Percentiles rank a stretch among this genome's conserved stretches.
Evolutionary conservation across 1,139 yeast genomes (phyloP).

Genomic region (Yueomyces sp.): DNA sequence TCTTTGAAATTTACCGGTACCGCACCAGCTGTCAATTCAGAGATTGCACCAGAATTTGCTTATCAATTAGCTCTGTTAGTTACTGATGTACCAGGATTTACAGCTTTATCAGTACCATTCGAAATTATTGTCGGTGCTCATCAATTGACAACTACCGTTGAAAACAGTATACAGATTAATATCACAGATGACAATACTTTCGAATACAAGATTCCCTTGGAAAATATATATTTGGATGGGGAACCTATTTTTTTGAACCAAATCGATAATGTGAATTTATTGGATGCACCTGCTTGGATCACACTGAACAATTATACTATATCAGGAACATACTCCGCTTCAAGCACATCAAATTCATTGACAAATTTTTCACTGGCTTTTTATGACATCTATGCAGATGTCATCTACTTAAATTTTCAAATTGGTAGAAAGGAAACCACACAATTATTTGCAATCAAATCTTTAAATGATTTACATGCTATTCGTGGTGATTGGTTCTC

Average conservation of each 20-base stretch:
- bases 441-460: constrained; percentile 37
- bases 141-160: constrained; percentile 47
- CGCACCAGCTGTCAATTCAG: constrained; percentile 76
- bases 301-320: constrained; percentile 34
- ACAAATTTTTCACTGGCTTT: constrained; percentile 42
- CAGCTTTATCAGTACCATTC: constrained; percentile 63
- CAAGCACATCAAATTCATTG: constrained; percentile 19
- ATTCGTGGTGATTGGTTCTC: constrained; percentile 48
- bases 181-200: constrained; percentile 53
- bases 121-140: constrained; percentile 79
- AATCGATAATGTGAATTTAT: constrained; percentile 39
- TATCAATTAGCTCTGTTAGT: constrained; percentile 71
- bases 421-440: constrained; percentile 25
- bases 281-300: constrained; percentile 51
- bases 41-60: constrained; percentile 72
- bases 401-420: constrained; percentile 45
- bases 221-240: constrained; percentile 50
- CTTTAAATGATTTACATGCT: constrained; percentile 50
- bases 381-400: constrained; percentile 51
- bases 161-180: constrained; percentile 39
- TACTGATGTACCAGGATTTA: constrained; percentile 61
- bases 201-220: constrained; percentile 46
- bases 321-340: constrained; percentile 46
- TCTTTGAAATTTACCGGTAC: constrained; percentile 68
- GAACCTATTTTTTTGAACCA: constrained; percentile 33